Evolutionary conservation across 2,329 filamentous ascomycete species (phyloP).

Genomic region (Cryphonectria radicalis): DNA sequence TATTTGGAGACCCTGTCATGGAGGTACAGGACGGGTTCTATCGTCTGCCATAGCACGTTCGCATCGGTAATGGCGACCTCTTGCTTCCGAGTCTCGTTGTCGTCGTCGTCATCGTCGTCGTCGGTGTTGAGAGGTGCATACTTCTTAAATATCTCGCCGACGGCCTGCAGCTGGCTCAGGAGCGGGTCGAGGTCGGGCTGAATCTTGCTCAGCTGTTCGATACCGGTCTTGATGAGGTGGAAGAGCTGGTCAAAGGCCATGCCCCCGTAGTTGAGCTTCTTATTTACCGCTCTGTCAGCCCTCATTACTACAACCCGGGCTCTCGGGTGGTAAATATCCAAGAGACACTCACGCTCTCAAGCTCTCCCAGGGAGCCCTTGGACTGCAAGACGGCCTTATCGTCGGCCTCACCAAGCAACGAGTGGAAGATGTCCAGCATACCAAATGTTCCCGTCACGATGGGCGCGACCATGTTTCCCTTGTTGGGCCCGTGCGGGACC

Average conservation of each 20-base stretch:
- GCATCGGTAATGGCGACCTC: conserved; percentile 31
- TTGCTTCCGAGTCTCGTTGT: not conserved
- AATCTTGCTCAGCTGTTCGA: conserved; percentile 34
- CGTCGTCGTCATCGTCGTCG: not conserved
- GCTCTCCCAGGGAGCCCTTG: conserved; percentile 36
- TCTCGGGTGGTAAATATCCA: too few species aligned
- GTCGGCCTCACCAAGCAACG: conserved; percentile 38
- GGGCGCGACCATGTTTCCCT: conserved; percentile 50
- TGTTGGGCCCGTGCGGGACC: conserved; percentile 37
- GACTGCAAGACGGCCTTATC: conserved; percentile 39
- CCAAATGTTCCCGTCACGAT: conserved; percentile 60
- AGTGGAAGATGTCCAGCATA: conserved; percentile 41
- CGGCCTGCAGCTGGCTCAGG: conserved; percentile 35
- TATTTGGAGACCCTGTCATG: conserved; percentile 38
- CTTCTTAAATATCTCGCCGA: conserved; percentile 36
- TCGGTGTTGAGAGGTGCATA: conserved; percentile 23
- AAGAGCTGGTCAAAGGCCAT: conserved; percentile 39
- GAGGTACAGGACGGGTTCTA: conserved; percentile 38
- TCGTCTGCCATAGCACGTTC: conserved; percentile 37
- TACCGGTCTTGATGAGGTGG: conserved; percentile 35
- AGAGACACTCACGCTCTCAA: conserved; percentile 30
- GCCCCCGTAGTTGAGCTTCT: conserved; percentile 36
- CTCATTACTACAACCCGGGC: too few species aligned
- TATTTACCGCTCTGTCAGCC: not conserved
- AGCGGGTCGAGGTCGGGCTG: conserved; percentile 33